Conservation (phyloP, 78 protist species). For the Creolimax fragrantissima region DNA sequence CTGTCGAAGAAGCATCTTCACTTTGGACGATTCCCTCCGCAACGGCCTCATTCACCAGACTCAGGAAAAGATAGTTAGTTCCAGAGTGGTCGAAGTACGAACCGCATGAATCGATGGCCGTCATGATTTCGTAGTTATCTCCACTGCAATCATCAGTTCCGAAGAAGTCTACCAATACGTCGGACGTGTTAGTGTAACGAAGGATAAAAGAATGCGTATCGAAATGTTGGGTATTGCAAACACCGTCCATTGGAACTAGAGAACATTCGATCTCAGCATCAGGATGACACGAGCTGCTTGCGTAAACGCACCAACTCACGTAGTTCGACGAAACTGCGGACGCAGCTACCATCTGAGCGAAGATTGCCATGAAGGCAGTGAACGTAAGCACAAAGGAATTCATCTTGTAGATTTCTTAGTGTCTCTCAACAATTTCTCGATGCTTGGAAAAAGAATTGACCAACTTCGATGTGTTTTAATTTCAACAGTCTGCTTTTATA, state of each 20-base stretch:
- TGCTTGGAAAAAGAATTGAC: too few relatives aligned
- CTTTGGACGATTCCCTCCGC: not conserved
- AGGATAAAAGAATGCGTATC: not conserved
- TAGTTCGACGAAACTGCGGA: not conserved
- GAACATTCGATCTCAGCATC: not conserved
- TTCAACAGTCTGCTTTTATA: too few relatives aligned
- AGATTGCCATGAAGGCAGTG: too few relatives aligned
- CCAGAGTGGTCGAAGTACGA: not conserved
- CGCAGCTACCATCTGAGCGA: too few relatives aligned
- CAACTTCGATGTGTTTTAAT: too few relatives aligned
- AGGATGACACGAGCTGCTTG: not conserved
- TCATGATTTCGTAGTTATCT: not conserved
- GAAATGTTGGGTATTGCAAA: not conserved
- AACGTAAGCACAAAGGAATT: too few relatives aligned
- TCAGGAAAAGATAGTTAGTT: not conserved
- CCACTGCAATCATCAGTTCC: not conserved
- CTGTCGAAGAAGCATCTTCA: not conserved
- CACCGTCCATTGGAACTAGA: not conserved
- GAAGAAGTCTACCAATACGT: not conserved
- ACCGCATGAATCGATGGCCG: not conserved
- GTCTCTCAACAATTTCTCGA: too few relatives aligned
- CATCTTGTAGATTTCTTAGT: too few relatives aligned
- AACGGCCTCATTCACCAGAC: not conserved
- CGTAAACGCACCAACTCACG: constrained; percentile 3
- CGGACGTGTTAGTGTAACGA: not conserved